Evolutionary conservation across 1,284 basidiomycete genomes (phyloP).

Genomic region (Heliocybe sulcata): DNA sequence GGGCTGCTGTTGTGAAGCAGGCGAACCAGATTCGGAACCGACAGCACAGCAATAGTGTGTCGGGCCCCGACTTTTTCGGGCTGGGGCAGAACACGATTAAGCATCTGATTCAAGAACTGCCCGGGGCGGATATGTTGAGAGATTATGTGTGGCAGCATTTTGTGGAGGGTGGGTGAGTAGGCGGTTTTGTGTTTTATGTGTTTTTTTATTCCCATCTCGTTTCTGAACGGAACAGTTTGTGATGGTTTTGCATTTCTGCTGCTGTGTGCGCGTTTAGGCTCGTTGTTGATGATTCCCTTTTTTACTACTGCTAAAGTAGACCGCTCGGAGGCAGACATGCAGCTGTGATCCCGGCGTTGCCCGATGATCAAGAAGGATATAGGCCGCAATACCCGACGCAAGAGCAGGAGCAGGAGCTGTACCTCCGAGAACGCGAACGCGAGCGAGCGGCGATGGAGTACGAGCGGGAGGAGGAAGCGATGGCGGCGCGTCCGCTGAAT

Average conservation of each 20-base stretch:
- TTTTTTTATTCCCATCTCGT: neutral
- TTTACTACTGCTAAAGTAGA: slow-evolving; percentile 25
- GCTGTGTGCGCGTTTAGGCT: slow-evolving; percentile 19
- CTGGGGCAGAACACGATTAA: slow-evolving; percentile 80
- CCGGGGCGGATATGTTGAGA: slow-evolving; percentile 56
- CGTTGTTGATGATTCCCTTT: neutral
- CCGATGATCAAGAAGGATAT: slow-evolving; percentile 53
- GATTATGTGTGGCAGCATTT: slow-evolving; percentile 82
- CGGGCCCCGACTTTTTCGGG: slow-evolving; percentile 80
- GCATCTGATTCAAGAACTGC: slow-evolving; percentile 74
- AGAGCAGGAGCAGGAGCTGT: slow-evolving; percentile 7
- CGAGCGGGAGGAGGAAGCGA: neutral
- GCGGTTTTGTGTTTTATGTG: slow-evolving; percentile 10
- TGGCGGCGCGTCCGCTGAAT: slow-evolving; percentile 13
- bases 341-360: slow-evolving; percentile 67
- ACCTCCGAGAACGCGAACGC: slow-evolving; percentile 10
- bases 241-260: slow-evolving; percentile 10
- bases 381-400: neutral
- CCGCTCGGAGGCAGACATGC: slow-evolving; percentile 72
- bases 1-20: slow-evolving; percentile 72
- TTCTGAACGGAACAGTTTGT: neutral
- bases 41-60: slow-evolving; percentile 77
- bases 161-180: slow-evolving; percentile 69
- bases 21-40: slow-evolving; percentile 72
- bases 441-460: slow-evolving; percentile 4